phyloP scores from a whole-genome alignment of 805 yeast species.

The Ogataea zsoltii region DNA sequence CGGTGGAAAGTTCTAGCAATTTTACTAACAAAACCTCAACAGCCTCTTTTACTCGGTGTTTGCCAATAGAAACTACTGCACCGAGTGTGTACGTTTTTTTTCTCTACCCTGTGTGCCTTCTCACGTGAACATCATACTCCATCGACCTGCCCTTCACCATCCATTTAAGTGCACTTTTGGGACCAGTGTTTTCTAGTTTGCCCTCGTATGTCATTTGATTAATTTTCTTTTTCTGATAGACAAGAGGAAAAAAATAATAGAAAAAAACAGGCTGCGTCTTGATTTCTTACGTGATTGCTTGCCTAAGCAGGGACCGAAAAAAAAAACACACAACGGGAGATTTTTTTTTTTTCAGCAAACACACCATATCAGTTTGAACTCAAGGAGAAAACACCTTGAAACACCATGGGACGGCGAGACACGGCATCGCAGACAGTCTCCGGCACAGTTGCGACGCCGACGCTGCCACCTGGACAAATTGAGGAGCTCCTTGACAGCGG shows the following conservation, averaged over 20 bases:
- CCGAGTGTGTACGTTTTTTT: background rate
- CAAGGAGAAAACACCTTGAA: background rate
- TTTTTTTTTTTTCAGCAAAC: background rate
- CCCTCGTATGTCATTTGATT: slow-evolving; percentile 5
- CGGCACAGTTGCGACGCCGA: background rate
- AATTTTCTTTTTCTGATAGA: background rate
- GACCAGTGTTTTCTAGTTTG: background rate
- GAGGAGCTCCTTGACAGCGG: slow-evolving; percentile 14
- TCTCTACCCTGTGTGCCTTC: background rate
- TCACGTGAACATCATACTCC: background rate
- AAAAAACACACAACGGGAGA: background rate
- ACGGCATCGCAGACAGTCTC: background rate
- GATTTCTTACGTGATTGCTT: background rate
- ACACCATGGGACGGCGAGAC: slow-evolving; percentile 5
- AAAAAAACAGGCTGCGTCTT: background rate
- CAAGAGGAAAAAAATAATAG: background rate
- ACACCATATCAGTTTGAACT: background rate
- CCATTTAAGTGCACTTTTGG: background rate
- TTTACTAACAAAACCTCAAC: background rate
- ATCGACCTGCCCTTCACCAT: background rate
- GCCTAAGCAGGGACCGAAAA: background rate
- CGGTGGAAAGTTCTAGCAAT: slow-evolving; percentile 7
- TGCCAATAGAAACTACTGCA: no score
- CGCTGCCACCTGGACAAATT: slow-evolving; percentile 7
- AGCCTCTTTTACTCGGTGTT: background rate